A percentile compares a stretch with the other conserved stretches of the same genome.
Evolutionary conservation across 2,329 filamentous ascomycete genomes (phyloP).

Genomic region (Exophiala dermatitidis): DNA sequence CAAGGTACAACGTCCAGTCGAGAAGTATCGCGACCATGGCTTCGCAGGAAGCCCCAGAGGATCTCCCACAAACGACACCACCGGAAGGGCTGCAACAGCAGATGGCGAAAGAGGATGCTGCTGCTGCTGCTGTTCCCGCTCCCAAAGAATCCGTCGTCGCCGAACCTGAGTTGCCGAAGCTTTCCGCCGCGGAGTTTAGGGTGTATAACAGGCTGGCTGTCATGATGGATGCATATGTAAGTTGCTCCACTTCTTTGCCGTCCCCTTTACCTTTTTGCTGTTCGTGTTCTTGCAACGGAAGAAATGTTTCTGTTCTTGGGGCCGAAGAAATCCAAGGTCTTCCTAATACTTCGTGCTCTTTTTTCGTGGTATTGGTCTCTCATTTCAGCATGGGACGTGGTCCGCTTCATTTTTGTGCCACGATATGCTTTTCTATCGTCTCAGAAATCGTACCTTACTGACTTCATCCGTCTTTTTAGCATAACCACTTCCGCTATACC

Average conservation of each 20-base stretch:
- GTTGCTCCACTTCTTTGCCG: conserved; percentile 26
- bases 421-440: too few relatives aligned
- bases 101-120: background rate
- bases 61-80: too few relatives aligned
- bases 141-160: background rate
- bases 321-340: background rate
- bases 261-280: conserved; percentile 8
- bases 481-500: conserved; percentile 65
- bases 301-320: background rate
- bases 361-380: too few relatives aligned
- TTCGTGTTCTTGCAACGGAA: background rate
- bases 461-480: conserved; percentile 40
- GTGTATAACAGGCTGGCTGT: conserved; percentile 29
- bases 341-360: too few relatives aligned
- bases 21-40: too few relatives aligned
- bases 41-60: too few relatives aligned
- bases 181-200: conserved; percentile 60
- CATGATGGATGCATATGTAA: conserved; percentile 54
- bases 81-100: too few relatives aligned
- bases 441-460: too few relatives aligned
- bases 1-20: too few relatives aligned
- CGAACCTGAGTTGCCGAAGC: conserved; percentile 48
- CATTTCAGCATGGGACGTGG: too few relatives aligned
- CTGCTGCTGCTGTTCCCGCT: background rate
- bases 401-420: too few relatives aligned